These are phyloP conservation scores for Aquilaria sinensis DNA, from an alignment of 345 rosid genomes.

Conservation along the genomic window DNA sequence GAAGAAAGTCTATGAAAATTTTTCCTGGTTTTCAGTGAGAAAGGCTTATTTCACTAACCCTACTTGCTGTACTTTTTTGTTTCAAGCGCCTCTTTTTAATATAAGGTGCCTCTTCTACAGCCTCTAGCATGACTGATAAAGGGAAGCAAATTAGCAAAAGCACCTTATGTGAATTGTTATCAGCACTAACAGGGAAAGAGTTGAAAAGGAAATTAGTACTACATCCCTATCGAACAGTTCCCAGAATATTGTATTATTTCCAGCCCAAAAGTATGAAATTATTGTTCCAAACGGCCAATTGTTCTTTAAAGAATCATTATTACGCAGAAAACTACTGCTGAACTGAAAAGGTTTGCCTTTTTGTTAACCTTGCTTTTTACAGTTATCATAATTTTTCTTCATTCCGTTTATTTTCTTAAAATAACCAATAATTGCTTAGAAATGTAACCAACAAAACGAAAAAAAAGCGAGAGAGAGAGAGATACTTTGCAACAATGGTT, in stretches of 20 bases:
- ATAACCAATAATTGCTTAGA: not conserved
- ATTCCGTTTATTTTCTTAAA: not conserved
- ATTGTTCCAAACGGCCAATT: constrained; percentile 1
- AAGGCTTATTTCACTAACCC: constrained; percentile 29
- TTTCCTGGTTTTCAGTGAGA: constrained; percentile 43
- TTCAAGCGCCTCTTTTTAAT: constrained; percentile 13
- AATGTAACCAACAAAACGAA: not conserved
- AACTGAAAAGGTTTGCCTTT: not conserved
- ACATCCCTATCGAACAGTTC: constrained; percentile 8
- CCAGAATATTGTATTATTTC: constrained; percentile 18
- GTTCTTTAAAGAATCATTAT: not conserved
- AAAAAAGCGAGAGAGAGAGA: not conserved
- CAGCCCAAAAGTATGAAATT: constrained; percentile 5
- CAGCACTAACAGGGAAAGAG: constrained; percentile 16
- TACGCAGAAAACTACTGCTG: not conserved
- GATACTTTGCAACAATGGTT: constrained; percentile 4
- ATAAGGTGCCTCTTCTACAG: constrained; percentile 9
- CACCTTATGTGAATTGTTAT: constrained; percentile 39
- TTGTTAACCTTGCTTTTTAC: not conserved
- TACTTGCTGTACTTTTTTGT: constrained; percentile 27
- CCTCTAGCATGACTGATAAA: constrained; percentile 22
- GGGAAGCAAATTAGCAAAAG: constrained; percentile 25
- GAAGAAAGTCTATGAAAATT: constrained; percentile 25
- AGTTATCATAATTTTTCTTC: not conserved
- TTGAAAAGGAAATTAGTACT: constrained; percentile 8